These are phyloP conservation scores for Zelonia costaricensis DNA, from an alignment of 208 protist genomes.

Conservation along the genomic window DNA sequence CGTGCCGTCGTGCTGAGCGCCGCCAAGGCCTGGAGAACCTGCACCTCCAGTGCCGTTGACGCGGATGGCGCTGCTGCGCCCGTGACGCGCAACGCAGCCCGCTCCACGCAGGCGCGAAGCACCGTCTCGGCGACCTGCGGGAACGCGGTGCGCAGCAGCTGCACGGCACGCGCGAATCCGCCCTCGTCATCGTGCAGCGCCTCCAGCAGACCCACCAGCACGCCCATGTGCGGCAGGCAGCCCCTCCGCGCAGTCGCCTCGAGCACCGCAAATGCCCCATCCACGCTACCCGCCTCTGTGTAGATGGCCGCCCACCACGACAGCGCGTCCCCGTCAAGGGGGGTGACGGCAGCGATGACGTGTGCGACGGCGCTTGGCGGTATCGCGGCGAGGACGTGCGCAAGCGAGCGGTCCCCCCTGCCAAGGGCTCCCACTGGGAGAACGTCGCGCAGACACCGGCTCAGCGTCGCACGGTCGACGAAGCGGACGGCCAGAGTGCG, in stretches of 20 bases:
- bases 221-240: conserved; percentile 50
- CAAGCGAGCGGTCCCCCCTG: conserved; percentile 17
- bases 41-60: conserved; percentile 20
- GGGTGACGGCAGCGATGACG: conserved; percentile 3
- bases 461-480: conserved; percentile 6
- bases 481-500: conserved; percentile 2
- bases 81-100: conserved; percentile 8
- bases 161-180: conserved; percentile 22
- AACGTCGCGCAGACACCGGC: conserved; percentile 15
- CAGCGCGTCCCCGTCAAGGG: conserved; percentile 17
- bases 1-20: neutral
- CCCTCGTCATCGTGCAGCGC: conserved; percentile 11
- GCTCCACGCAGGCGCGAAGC: conserved; percentile 69
- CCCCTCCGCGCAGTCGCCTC: conserved; percentile 20
- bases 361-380: conserved; percentile 15
- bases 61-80: neutral
- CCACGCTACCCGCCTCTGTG: conserved; percentile 17
- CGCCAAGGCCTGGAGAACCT: conserved; percentile 27
- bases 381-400: conserved; percentile 17
- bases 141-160: conserved; percentile 31
- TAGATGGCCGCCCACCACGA: conserved; percentile 35
- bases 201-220: conserved; percentile 60
- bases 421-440: conserved; percentile 10
- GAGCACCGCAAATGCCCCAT: conserved; percentile 26
- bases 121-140: conserved; percentile 34